These are phyloP conservation scores for Ottelia alismoides DNA, from an alignment of 106 monocot genomes.

Conservation along the genomic window DNA sequence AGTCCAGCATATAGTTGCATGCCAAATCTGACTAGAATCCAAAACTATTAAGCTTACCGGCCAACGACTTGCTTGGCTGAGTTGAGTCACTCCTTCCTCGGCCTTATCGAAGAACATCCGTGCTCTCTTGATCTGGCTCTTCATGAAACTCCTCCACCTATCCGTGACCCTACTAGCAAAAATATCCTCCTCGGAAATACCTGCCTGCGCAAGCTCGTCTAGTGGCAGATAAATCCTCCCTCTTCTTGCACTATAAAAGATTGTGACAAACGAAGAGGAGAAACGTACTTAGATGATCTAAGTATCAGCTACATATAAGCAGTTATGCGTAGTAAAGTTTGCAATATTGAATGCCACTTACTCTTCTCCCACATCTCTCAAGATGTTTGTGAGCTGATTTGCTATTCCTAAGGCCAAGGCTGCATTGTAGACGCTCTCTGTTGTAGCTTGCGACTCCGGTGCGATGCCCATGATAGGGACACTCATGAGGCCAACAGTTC, in stretches of 20 bases:
- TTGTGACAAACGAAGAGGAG: background rate
- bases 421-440: no score
- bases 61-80: conserved; percentile 78
- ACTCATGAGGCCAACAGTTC: conserved; percentile 74
- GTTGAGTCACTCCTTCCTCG: conserved; percentile 67
- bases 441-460: conserved; percentile 42
- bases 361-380: conserved; percentile 83
- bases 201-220: conserved; percentile 64
- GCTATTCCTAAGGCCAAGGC: no score
- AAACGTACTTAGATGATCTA: no score
- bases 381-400: no score
- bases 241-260: conserved; percentile 48
- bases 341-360: conserved; percentile 17
- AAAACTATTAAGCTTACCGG: conserved; percentile 44
- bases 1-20: no score
- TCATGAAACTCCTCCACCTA: conserved; percentile 83
- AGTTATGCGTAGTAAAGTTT: no score
- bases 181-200: conserved; percentile 72
- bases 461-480: conserved; percentile 74
- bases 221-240: conserved; percentile 85
- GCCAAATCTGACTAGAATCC: no score
- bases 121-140: conserved; percentile 59
- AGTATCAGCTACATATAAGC: no score
- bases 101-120: conserved; percentile 77
- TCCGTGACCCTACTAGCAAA: conserved; percentile 66